Base-by-base conservation (phyloP, 805 yeast species). In the Zygoascus biomembranicola region DNA sequence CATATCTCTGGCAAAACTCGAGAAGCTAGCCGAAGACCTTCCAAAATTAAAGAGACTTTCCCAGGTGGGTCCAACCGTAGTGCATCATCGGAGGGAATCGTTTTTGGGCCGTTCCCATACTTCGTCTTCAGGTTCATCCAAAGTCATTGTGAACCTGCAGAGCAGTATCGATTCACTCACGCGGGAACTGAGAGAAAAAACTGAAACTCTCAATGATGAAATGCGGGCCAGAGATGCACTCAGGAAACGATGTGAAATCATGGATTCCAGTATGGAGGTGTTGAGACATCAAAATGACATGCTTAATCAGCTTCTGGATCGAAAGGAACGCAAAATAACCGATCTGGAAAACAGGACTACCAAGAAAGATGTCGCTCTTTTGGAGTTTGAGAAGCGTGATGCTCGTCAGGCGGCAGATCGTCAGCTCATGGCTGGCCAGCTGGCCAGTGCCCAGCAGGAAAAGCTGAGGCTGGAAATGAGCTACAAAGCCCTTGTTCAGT, bases 271-370 rank as follows among this genome's bases (percentile, higher is more conserved):
- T 8, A 43, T 55, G 39, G 59, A 57, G 43, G 54, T 83, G 56
- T 73, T 85, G 41, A 84, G 84, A 66, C 90, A 85, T 65, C 92
- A 88, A 62, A 84, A 84, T 60, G 90, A 86, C 58, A 84, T 84
- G 72, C 73, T 85, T 44, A 83, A 78, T 61, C 81, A 89, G 1
- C 69, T 86, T 57, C 69, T 87, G 55, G 80, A 77, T 57, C 72
- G 95, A 51, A 85, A 86, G 61, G 89, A 85, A 60, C 74, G 90
- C 50, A 73, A 87, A 51, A 77, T 86, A 26, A 62, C 71, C 32
- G 92, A 85, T 59, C 69, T 87, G 60, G 95, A 88, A 65, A 71
- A 69, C 43, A 81, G 80, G 58, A 66, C 77, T 18, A 47, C 35
- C 16, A 39, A 37, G 23, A 52, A 49, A 31, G 54, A 57, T 26